A percentile compares a stretch with the other conserved stretches of the same genome.
phyloP scores from a whole-genome alignment of 2,329 filamentous ascomycete genomes.

The Remersonia thermophila region DNA sequence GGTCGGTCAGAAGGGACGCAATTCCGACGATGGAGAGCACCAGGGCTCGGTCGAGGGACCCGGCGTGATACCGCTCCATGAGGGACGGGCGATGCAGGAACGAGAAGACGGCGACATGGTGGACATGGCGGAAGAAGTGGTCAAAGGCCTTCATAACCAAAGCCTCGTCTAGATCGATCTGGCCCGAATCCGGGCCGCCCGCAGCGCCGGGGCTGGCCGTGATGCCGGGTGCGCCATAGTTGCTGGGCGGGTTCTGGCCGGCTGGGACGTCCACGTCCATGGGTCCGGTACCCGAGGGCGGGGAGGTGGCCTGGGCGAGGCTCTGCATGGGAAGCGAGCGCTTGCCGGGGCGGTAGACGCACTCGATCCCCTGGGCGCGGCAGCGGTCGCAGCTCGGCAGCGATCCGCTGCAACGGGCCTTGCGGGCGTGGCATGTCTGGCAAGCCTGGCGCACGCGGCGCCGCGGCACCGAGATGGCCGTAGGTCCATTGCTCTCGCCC shows the following conservation, averaged over 20 bases:
- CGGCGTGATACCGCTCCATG: constrained; percentile 46
- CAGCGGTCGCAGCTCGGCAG: constrained; percentile 42
- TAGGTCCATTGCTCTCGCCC: constrained; percentile 6
- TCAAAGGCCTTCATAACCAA: constrained; percentile 41
- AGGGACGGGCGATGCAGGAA: constrained; percentile 47
- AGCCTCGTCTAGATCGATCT: constrained; percentile 31
- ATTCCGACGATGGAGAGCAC: constrained; percentile 44
- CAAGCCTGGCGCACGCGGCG: constrained; percentile 46
- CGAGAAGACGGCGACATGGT: constrained; percentile 47
- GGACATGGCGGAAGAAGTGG: constrained; percentile 45
- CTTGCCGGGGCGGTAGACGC: constrained; percentile 40
- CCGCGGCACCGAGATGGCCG: constrained; percentile 25
- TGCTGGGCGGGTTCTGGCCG: constrained; percentile 14
- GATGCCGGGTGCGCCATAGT: constrained; percentile 16
- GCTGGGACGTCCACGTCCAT: constrained; percentile 13
- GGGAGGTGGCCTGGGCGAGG: constrained; percentile 2
- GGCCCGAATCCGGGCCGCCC: constrained; percentile 14
- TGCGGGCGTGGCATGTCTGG: constrained; percentile 44
- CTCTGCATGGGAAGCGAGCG: constrained; percentile 20
- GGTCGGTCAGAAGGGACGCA: constrained; percentile 42
- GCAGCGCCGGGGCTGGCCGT: constrained; percentile 16
- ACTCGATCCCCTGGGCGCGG: constrained; percentile 41
- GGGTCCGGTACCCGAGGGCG: constrained; percentile 17
- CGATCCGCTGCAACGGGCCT: constrained; percentile 47
- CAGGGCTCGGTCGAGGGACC: constrained; percentile 42